phyloP scores from a whole-genome alignment of 1,284 basidiomycete species.

The Ustilago hordei region DNA sequence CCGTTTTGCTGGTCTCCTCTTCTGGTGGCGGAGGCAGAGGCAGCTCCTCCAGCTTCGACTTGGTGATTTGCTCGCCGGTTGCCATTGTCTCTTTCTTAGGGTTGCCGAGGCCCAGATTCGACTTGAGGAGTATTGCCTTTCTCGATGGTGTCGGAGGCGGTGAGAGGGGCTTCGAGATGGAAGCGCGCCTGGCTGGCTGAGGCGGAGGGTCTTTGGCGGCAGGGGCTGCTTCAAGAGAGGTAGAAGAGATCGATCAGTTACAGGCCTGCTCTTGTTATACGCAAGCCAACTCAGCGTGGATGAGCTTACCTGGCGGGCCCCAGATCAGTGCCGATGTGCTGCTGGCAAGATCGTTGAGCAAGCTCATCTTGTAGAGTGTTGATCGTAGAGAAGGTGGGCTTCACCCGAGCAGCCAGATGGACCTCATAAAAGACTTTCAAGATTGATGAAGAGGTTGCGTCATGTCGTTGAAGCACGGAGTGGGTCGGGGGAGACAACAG shows the following conservation, averaged over 20 bases:
- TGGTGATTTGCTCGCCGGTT: background rate
- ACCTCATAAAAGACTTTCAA: background rate
- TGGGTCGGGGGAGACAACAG: background rate
- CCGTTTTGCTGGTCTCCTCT: background rate
- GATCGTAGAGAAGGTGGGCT: background rate
- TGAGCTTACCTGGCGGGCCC: slow-evolving; percentile 23
- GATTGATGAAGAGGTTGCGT: slow-evolving; percentile 2
- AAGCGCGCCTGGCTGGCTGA: background rate
- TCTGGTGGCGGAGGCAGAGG: slow-evolving; percentile 16
- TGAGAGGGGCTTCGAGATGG: background rate
- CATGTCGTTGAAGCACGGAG: background rate
- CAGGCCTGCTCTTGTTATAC: background rate
- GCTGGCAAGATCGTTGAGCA: slow-evolving; percentile 19
- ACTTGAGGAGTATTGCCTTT: slow-evolving; percentile 13
- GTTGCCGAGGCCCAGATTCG: slow-evolving; percentile 14
- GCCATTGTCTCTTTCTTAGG: background rate
- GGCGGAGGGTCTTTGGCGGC: slow-evolving; percentile 25
- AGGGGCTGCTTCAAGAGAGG: slow-evolving; percentile 10
- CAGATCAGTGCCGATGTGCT: slow-evolving; percentile 26
- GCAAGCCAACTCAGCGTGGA: background rate
- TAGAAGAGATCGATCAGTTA: background rate
- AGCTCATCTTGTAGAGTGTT: slow-evolving; percentile 12
- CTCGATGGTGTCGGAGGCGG: background rate
- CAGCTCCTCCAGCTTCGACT: slow-evolving; percentile 9
- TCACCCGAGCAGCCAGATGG: background rate